Evolutionary conservation across 805 yeast species (phyloP).

Genomic region (Wickerhamomyces canadensis): DNA sequence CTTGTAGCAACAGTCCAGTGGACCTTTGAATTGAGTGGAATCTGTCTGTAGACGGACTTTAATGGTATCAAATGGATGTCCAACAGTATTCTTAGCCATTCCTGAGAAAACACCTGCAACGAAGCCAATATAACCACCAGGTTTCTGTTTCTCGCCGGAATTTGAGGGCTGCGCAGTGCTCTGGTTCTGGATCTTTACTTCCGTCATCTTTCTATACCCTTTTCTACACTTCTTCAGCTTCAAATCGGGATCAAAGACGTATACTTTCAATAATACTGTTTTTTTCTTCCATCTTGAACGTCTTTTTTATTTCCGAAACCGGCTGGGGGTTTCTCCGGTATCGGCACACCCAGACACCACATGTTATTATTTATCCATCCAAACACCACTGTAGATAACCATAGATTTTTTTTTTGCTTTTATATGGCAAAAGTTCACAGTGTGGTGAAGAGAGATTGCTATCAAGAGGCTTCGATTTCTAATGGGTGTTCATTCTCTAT

Average conservation of each 20-base stretch:
- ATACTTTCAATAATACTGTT: too few relatives aligned
- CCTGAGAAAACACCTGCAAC: constrained; percentile 89
- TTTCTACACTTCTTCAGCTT: too few relatives aligned
- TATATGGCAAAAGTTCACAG: too few relatives aligned
- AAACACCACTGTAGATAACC: too few relatives aligned
- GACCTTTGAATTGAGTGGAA: constrained; percentile 70
- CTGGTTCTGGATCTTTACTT: not conserved
- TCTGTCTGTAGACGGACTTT: constrained; percentile 81
- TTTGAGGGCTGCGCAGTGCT: not conserved
- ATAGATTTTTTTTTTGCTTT: too few relatives aligned
- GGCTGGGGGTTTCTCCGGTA: too few relatives aligned
- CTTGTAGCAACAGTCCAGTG: constrained; percentile 71
- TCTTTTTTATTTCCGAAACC: constrained; percentile 1
- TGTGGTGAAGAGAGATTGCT: too few relatives aligned
- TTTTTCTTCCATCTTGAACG: too few relatives aligned
- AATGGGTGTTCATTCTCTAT: constrained; percentile 95
- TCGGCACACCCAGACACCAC: too few relatives aligned
- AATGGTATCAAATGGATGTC: constrained; percentile 90
- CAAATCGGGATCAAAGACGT: too few relatives aligned
- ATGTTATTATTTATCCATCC: too few relatives aligned
- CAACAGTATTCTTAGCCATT: constrained; percentile 80
- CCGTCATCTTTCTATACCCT: not conserved
- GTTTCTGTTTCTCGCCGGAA: constrained; percentile 2
- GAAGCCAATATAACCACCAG: constrained; percentile 53
- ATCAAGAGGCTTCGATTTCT: not conserved